phyloP scores from a whole-genome alignment of 2,329 filamentous ascomycete species.

The Fusarium mangiferae region DNA sequence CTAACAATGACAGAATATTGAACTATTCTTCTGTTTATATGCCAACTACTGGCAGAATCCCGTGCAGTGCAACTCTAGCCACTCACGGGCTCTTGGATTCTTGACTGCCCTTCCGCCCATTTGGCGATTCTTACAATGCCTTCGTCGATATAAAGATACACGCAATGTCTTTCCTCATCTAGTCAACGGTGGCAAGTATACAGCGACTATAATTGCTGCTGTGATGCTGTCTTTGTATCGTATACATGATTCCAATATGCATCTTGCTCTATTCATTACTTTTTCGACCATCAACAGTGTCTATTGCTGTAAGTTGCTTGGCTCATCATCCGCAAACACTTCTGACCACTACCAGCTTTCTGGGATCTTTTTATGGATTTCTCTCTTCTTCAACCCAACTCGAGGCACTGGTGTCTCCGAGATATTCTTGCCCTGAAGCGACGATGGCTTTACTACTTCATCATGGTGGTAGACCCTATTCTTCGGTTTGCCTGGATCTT shows the following conservation, averaged over 20 bases:
- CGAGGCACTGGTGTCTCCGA: conserved; percentile 75
- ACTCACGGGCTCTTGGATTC: conserved; percentile 88
- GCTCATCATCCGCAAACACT: background rate
- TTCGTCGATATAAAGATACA: conserved; percentile 90
- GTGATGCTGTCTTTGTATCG: conserved; percentile 85
- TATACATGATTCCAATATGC: conserved; percentile 66
- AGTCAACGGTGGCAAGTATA: conserved; percentile 92
- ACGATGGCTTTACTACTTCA: conserved; percentile 84
- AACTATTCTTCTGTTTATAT: conserved; percentile 95
- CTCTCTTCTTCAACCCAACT: conserved; percentile 83
- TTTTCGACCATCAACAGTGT: conserved; percentile 85
- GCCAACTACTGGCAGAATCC: conserved; percentile 80
- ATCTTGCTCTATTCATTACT: conserved; percentile 79
- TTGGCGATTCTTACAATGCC: conserved; percentile 90
- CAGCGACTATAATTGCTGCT: conserved; percentile 83
- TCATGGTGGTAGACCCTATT: conserved; percentile 85
- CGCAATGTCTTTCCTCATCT: conserved; percentile 90
- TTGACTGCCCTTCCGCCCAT: conserved; percentile 84
- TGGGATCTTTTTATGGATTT: conserved; percentile 99
- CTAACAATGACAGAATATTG: conserved; percentile 73
- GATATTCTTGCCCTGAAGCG: conserved; percentile 83
- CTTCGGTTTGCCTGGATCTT: conserved; percentile 95
- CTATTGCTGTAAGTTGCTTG: conserved; percentile 73
- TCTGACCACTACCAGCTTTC: conserved; percentile 62
- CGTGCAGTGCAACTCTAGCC: conserved; percentile 81